Evolutionary conservation across 2,329 filamentous ascomycete species (phyloP).

Genomic region (Cercospora sojina): DNA sequence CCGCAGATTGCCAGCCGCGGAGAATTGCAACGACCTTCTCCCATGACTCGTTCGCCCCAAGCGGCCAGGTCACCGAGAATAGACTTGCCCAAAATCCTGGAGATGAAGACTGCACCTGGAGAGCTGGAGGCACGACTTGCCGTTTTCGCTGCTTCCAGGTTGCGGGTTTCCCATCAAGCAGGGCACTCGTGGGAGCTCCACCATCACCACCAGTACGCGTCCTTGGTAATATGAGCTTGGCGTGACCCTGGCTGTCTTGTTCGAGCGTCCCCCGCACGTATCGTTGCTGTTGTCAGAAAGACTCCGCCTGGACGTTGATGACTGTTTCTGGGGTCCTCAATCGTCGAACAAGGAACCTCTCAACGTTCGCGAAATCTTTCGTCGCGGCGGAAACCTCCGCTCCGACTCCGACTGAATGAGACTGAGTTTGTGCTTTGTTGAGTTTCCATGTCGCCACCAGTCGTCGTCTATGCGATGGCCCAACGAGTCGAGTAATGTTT

Average conservation of each 20-base stretch:
- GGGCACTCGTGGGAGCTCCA: neutral
- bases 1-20: conserved; percentile 1
- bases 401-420: neutral
- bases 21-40: neutral
- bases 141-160: neutral
- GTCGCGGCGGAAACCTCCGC: neutral
- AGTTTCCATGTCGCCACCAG: neutral
- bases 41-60: neutral
- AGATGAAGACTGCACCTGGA: neutral
- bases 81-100: neutral
- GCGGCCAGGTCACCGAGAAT: neutral
- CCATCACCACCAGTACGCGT: neutral
- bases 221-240: conserved; percentile 1
- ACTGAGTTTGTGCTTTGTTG: neutral
- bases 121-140: neutral
- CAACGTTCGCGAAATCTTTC: neutral
- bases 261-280: neutral
- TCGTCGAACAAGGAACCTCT: neutral
- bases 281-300: neutral
- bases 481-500: neutral
- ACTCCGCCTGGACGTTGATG: neutral
- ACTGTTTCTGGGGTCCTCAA: neutral
- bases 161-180: neutral
- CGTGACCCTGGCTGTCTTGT: neutral
- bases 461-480: neutral